phyloP scores from a whole-genome alignment of 2,329 filamentous ascomycete genomes.

The Bretziella fagacearum region DNA sequence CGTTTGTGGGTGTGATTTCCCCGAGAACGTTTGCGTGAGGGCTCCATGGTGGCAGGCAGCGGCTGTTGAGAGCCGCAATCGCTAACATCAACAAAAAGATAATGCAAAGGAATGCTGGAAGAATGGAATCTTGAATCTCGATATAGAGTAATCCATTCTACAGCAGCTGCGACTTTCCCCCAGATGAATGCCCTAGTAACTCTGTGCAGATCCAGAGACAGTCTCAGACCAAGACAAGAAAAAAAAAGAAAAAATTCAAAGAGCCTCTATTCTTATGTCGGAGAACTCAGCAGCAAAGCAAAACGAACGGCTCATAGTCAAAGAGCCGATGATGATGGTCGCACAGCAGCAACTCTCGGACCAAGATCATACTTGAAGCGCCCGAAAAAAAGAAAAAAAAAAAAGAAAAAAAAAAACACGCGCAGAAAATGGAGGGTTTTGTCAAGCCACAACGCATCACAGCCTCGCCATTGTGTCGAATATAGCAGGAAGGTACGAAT shows the following conservation, averaged over 20 bases:
- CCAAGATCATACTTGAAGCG: background rate
- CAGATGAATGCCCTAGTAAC: background rate
- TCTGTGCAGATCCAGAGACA: background rate
- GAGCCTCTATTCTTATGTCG: background rate
- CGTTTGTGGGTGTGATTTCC: background rate
- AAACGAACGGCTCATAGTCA: background rate
- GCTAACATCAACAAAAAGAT: background rate
- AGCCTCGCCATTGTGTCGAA: background rate
- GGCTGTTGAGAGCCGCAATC: background rate
- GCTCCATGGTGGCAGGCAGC: background rate
- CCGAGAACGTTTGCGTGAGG: background rate
- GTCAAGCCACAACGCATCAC: background rate
- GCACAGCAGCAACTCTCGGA: background rate
- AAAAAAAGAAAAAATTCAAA: background rate
- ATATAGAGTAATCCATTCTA: no score
- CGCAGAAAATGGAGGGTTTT: background rate
- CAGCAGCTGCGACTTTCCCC: no score
- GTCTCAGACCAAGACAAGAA: background rate
- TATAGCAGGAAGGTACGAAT: no score
- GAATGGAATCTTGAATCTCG: background rate
- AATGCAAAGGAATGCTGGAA: background rate
- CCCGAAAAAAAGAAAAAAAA: background rate
- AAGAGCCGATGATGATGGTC: conserved; percentile 2
- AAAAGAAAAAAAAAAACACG: background rate
- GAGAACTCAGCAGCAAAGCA: background rate